Evolutionary conservation across 208 protist genomes (phyloP), one percentile per base, ranked within the genome.

Genomic region (Giardia duodenalis): DNA sequence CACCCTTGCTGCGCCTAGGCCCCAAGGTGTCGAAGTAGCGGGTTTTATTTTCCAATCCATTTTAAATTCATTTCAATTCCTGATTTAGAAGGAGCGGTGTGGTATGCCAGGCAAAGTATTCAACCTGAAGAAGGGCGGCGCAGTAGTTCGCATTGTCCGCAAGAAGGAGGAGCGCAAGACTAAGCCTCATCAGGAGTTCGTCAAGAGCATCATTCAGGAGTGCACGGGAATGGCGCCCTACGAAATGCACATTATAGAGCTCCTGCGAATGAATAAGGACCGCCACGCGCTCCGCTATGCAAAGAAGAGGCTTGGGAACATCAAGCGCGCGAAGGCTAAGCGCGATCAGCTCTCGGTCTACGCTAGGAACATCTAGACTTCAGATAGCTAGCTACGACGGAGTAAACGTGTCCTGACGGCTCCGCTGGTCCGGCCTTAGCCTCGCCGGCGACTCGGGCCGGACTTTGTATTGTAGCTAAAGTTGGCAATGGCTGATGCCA

Each of bases 161-260:
- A 4, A 10, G 4, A 44, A 10, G 42, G 19, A 3, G 2, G 1
- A 30, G 2, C 88, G 44, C 43, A 47, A 91, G 1, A 1, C 2
- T n/a, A 1, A 46, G 2, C 44, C 4, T n/a, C 0, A 45, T 19
- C 0, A 46, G 2, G 95, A 95, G 87, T 93, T 96, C 47, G 94
- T 97, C 30, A 92, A 95, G 30, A 92, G 94, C 22, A 88, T 97
- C 67, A 93, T 97, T 93, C 95, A 95, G 90, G 95, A 97, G 93
- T 95, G 97, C 44, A 86, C 93, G 47, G 96, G 96, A 92, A 95
- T 96, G 76, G 95, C 96, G 46, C 96, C 96, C 92, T 97, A 97
- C 92, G 96, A 97, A 94, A 91, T 94, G 45, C 93, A 96, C 92
- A 94, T 97, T 93, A 95, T 97, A 44, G 96, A 97, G 67, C 92